Base-by-base conservation (phyloP, 768 basidiomycete species). In the Phlebiopsis flavidoalba region DNA sequence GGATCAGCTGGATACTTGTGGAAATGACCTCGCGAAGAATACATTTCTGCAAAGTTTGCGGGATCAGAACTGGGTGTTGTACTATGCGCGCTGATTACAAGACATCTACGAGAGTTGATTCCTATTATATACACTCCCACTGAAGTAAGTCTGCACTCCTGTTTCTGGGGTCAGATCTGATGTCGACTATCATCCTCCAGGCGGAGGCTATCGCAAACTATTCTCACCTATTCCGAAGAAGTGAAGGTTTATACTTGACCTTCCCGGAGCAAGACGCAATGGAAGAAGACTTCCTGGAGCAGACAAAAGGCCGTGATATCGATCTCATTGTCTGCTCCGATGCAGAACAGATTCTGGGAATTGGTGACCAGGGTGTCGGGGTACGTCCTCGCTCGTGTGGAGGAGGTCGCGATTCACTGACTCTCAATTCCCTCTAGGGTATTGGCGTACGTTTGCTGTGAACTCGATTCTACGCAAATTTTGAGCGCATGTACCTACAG, bases 241-340 rank as follows among this genome's bases (percentile, higher is more conserved):
- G 86, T 58, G 89, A 93, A 66, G 91, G 93, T 0, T 67, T 94
- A 26, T 95, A 83, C 71, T 74, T 95, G 10, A 80, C 84, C 1
- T 85, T 85, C 62, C 74, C 82, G 0, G 71, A 86, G 62, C 74
- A 78, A 62, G 83, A 90, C 47, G 71, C 76, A 7, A 92, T 93
- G 87, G 89, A 92, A 66, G 79, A 85, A 62, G 85, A 87, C 63
- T 90, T 90, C 67, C 72, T 93, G 22, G 87, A 88, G 65, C 82
- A 84, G 66, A 87, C 82, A 1, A 76, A 74, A 36, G 84, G 81
- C 7, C 75, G 79, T 26, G 75, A 86, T 26, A 83, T 95, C 58
- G 88, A 94, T 62, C 76, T 95, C 22, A 79, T 95, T 54, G 91
- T 95, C 24, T 87, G 88, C 58, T 89, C 91, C 0, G 93, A 95